Percentiles rank a stretch among this genome's conserved stretches.
phyloP scores from a whole-genome alignment of 306 rosid genomes.

The Corylus heterophylla region DNA sequence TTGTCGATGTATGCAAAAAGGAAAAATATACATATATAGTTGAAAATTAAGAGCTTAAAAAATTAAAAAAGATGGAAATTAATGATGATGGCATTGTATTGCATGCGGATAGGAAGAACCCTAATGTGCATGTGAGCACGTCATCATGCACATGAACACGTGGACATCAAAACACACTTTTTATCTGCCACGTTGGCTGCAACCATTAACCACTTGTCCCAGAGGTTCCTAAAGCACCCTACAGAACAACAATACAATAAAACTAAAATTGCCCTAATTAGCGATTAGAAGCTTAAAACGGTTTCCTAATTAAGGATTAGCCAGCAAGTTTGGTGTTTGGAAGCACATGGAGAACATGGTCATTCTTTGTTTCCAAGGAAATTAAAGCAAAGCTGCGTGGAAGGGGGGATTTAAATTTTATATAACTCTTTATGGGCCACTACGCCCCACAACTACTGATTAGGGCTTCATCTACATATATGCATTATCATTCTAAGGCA shows the following conservation, averaged over 20 bases:
- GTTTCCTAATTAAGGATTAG: background rate
- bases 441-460: constrained; percentile 2
- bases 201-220: constrained; percentile 5
- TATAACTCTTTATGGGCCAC: background rate
- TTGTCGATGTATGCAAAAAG: too few species aligned
- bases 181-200: constrained; percentile 11
- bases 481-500: background rate
- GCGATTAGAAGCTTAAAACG: background rate
- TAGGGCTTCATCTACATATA: background rate
- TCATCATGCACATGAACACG: constrained; percentile 8
- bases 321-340: background rate
- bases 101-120: background rate
- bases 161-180: background rate
- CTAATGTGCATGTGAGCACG: constrained; percentile 2
- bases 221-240: constrained; percentile 6
- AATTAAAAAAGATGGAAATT: background rate
- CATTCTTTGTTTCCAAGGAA: background rate
- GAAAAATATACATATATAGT: too few species aligned
- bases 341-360: constrained; percentile 17
- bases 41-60: background rate
- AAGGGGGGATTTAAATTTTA: background rate
- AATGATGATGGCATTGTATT: background rate
- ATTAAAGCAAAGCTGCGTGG: background rate
- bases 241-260: background rate
- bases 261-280: background rate